These are phyloP conservation scores for Fulvia fulva DNA, from an alignment of 2,329 filamentous ascomycete genomes.

Conservation along the genomic window DNA sequence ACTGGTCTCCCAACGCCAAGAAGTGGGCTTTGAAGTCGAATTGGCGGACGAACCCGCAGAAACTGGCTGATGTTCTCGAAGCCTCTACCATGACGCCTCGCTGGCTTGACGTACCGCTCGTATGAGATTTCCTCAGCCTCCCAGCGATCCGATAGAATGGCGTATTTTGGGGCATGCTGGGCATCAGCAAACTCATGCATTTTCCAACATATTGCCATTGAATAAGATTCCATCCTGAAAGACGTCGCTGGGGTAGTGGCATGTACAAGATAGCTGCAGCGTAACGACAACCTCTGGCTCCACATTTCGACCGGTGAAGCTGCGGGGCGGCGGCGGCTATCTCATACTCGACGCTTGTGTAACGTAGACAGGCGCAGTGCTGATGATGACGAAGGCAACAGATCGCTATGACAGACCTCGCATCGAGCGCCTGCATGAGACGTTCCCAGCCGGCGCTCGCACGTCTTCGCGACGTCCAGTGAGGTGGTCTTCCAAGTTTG, in stretches of 20 bases:
- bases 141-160: conserved; percentile 13
- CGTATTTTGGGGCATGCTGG: conserved; percentile 2
- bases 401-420: no score
- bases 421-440: no score
- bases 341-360: no score
- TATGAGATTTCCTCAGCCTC: conserved; percentile 4
- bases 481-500: no score
- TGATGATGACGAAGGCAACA: no score
- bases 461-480: no score
- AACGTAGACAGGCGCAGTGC: no score
- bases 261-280: neutral
- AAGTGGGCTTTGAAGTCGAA: neutral
- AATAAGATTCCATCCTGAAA: neutral
- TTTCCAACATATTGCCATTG: neutral
- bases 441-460: no score
- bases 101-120: conserved; percentile 1
- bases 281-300: no score
- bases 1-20: neutral
- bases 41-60: neutral
- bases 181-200: neutral
- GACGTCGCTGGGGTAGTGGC: neutral
- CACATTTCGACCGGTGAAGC: no score
- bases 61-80: conserved; percentile 1
- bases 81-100: conserved; percentile 1
- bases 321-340: no score